Percentiles rank a stretch among this genome's conserved stretches.
phyloP scores from a whole-genome alignment of 2,329 filamentous ascomycete genomes.

The Sporothrix sp. region DNA sequence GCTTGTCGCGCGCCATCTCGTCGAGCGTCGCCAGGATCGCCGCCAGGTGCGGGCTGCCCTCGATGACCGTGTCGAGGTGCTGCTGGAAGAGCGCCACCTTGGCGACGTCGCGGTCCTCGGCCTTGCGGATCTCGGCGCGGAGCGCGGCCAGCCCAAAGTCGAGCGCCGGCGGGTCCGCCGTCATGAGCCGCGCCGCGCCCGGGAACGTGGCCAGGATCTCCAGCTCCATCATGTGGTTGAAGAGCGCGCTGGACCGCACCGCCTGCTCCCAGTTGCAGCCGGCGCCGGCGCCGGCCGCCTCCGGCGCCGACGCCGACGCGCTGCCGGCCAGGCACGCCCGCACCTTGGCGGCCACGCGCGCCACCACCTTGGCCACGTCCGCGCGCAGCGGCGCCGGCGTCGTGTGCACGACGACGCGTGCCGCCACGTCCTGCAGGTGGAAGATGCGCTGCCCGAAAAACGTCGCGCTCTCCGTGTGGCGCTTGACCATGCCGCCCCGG shows the following conservation, averaged over 20 bases:
- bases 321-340: constrained; percentile 3
- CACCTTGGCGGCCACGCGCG: constrained; percentile 18
- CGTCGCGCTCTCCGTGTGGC: constrained; percentile 18
- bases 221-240: constrained; percentile 17
- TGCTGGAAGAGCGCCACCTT: constrained; percentile 15
- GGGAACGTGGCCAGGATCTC: constrained; percentile 19
- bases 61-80: constrained; percentile 15
- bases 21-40: constrained; percentile 15
- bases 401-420: constrained; percentile 14
- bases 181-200: constrained; percentile 37
- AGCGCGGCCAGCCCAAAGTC: constrained; percentile 65
- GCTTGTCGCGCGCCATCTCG: constrained; percentile 14
- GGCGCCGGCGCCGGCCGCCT: neutral
- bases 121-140: constrained; percentile 14
- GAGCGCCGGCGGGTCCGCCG: constrained; percentile 46
- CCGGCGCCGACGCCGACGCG: neutral
- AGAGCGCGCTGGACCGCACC: constrained; percentile 16
- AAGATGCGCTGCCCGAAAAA: constrained; percentile 19
- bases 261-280: constrained; percentile 17
- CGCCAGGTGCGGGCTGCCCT: constrained; percentile 16
- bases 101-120: constrained; percentile 12
- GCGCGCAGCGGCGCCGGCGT: constrained; percentile 26
- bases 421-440: constrained; percentile 15
- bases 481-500: constrained; percentile 16
- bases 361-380: constrained; percentile 25